phyloP scores from a whole-genome alignment of 2,329 filamentous ascomycete species.

The Colletotrichum ledebouriae region DNA sequence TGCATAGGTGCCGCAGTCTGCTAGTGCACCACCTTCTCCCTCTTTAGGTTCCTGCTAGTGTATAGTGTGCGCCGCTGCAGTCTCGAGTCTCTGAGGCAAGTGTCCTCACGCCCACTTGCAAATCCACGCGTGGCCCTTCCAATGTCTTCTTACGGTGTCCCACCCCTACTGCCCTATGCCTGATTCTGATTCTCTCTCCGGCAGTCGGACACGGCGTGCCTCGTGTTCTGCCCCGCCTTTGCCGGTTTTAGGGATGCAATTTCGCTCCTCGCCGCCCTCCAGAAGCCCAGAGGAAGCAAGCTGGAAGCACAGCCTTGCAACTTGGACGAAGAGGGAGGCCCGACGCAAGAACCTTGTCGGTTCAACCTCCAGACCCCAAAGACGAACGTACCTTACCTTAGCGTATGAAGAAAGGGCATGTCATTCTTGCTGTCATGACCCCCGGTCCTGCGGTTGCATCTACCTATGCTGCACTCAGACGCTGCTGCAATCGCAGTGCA shows the following conservation, averaged over 20 bases:
- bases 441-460: slow-evolving; percentile 8
- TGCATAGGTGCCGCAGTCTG: neutral
- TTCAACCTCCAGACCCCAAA: slow-evolving; percentile 9
- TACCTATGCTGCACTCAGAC: slow-evolving; percentile 25
- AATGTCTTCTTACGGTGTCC: slow-evolving; percentile 15
- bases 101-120: slow-evolving; percentile 4
- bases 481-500: slow-evolving; percentile 36
- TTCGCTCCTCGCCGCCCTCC: slow-evolving; percentile 25
- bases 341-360: slow-evolving; percentile 7
- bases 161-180: slow-evolving; percentile 37
- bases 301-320: slow-evolving; percentile 24
- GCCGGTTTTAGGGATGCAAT: slow-evolving; percentile 30
- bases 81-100: slow-evolving; percentile 1
- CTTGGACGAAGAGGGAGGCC: slow-evolving; percentile 21
- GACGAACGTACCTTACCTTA: no score
- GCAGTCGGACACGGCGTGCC: slow-evolving; percentile 32
- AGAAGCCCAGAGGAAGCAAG: slow-evolving; percentile 32
- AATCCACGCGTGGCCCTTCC: slow-evolving; percentile 24
- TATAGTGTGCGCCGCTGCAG: slow-evolving; percentile 15
- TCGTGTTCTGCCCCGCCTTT: slow-evolving; percentile 38
- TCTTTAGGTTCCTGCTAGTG: slow-evolving; percentile 21
- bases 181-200: slow-evolving; percentile 37
- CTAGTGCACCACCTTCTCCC: neutral
- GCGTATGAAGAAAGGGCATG: neutral
- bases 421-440: slow-evolving; percentile 10